Base-by-base conservation (phyloP, 441 rosid genomes). In the Adansonia madagascariensis region DNA sequence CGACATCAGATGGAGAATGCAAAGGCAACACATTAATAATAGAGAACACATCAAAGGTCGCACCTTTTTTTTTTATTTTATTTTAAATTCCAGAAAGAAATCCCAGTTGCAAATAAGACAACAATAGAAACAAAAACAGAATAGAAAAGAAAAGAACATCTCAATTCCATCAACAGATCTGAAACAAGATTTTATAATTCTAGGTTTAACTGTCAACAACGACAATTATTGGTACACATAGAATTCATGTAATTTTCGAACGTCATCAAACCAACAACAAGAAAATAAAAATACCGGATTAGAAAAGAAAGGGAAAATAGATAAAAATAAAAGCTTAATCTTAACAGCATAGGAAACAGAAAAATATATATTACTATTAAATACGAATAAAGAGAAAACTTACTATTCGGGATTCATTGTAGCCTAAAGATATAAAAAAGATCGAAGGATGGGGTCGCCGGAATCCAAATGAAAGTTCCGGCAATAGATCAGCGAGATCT, bases 371-470 rank as follows among this genome's bases (percentile, higher is more conserved):
- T 3, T 1, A 24, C 64, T 24, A 11, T 4, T 60, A 10, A 60
- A 24, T 6, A 60, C 14, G 6, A 24, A 60, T 10, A 60, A 24
- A 60, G 41, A 60, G 64, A 60, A 27, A 60, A 60, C 64, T 10
- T 60, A 60, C 64, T 60, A 60, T 10, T 60, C 64, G 41, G 64
- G 64, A 22, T 60, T 60, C 64, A 60, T 60, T 24, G 64, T 60
- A 11, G 35, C 39, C 8, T 60, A 15, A 60, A 24, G 65, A 60
- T 22, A 60, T 31, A 7, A 12, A 11, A 60, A 24, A 60, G 64
- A 60, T 60, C 64, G n/a, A 10, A 60, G 64, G 64, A 12, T 24
- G 41, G 15, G 64, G 6, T 24, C 2, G 64, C 39, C 39, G 6
- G 27, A 60, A 24, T 60, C 41, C 6, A 60, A 60, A 60, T 60